A percentile compares a stretch with the other conserved stretches of the same genome.
Conservation (phyloP, 1,284 basidiomycete genomes). For the Rhodofomes roseus region DNA sequence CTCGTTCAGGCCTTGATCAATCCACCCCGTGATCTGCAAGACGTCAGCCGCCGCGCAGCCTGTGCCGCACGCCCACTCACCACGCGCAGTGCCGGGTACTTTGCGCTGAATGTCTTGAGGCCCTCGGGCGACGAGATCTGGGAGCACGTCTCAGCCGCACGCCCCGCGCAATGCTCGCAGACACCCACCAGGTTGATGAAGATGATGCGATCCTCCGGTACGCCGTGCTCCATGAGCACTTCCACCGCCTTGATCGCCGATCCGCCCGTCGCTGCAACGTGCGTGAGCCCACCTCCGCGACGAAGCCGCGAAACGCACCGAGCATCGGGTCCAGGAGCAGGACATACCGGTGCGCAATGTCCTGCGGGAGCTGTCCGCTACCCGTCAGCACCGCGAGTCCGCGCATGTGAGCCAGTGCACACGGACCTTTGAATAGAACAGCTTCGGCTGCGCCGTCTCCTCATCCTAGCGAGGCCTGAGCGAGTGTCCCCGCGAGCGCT, state of each 20-base stretch:
- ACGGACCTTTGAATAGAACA: conserved; percentile 81
- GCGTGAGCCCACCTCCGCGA: not conserved
- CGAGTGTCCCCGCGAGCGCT: not conserved
- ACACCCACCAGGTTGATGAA: conserved; percentile 88
- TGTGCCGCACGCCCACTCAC: conserved; percentile 41
- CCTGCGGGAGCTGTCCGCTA: conserved; percentile 77
- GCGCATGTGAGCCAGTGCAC: not conserved
- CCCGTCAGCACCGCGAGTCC: not conserved
- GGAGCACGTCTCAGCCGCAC: not conserved
- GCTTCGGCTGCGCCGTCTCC: conserved; percentile 85
- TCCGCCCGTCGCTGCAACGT: conserved; percentile 81
- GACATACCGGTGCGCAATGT: conserved; percentile 90
- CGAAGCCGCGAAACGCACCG: conserved; percentile 44
- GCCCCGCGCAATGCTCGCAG: not conserved
- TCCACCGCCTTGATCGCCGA: conserved; percentile 98
- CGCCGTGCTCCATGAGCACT: conserved; percentile 87
- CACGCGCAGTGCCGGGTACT: conserved; percentile 81
- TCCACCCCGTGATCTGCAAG: conserved; percentile 88
- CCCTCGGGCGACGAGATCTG: conserved; percentile 94
- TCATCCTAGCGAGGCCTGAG: conserved; percentile 64
- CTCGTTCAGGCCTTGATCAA: conserved; percentile 91
- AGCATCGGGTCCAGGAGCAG: conserved; percentile 98
- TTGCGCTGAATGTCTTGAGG: conserved; percentile 75
- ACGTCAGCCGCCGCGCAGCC: not conserved
- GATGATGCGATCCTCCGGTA: conserved; percentile 87